Evolutionary conservation across 2,329 filamentous ascomycete species (phyloP).

Genomic region (Hypoxylon sp.): DNA sequence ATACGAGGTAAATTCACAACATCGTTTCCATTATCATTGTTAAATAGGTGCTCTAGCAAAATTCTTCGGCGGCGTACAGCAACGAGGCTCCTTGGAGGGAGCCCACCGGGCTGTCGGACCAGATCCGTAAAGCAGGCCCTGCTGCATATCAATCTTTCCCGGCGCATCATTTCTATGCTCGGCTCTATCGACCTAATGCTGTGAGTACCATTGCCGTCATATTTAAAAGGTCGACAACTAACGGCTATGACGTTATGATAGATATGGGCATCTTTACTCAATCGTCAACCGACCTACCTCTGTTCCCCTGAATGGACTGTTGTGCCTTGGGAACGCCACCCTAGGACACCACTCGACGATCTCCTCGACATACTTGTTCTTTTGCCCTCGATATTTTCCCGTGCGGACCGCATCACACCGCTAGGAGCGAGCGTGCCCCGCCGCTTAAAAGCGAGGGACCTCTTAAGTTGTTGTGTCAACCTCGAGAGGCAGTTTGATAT

Average conservation of each 20-base stretch:
- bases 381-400: slow-evolving; percentile 61
- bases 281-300: slow-evolving; percentile 63
- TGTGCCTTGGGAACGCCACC: slow-evolving; percentile 64
- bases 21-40: slow-evolving; percentile 4
- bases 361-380: slow-evolving; percentile 64
- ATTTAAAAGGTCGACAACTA: slow-evolving; percentile 14
- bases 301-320: slow-evolving; percentile 63
- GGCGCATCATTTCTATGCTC: slow-evolving; percentile 68
- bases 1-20: slow-evolving; percentile 60
- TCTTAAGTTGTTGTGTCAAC: slow-evolving; percentile 61
- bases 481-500: slow-evolving; percentile 61
- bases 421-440: slow-evolving; percentile 57
- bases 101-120: slow-evolving; percentile 51
- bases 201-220: slow-evolving; percentile 56
- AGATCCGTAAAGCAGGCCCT: slow-evolving; percentile 59
- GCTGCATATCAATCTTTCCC: slow-evolving; percentile 63
- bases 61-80: slow-evolving; percentile 54
- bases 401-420: slow-evolving; percentile 57
- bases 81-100: slow-evolving; percentile 55
- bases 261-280: slow-evolving; percentile 60
- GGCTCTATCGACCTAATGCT: slow-evolving; percentile 65
- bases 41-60: slow-evolving; percentile 55
- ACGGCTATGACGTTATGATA: slow-evolving; percentile 26
- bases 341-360: slow-evolving; percentile 63
- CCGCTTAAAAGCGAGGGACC: slow-evolving; percentile 59